A percentile compares a stretch with the other conserved stretches of the same genome.
Evolutionary conservation across 192 early-diverging fungal genomes (phyloP).

Genomic region (Martensiomyces pterosporus): DNA sequence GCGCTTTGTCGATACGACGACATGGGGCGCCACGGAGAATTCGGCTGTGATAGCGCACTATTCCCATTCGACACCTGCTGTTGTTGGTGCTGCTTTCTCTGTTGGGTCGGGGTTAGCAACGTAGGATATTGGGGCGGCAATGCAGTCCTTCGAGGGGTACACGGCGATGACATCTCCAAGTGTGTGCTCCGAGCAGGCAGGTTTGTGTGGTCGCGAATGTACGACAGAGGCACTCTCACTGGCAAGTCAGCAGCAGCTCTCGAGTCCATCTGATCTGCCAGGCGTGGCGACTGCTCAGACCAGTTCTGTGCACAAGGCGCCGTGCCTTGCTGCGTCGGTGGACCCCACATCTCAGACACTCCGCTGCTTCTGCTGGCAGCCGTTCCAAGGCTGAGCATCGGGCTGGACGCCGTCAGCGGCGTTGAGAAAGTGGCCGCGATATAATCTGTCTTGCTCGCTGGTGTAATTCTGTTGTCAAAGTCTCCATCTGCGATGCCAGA

Average conservation of each 20-base stretch:
- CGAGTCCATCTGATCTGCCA: not conserved
- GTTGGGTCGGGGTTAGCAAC: too few species aligned
- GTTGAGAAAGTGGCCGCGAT: constrained; percentile 1
- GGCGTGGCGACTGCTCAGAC: not conserved
- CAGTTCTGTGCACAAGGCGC: not conserved
- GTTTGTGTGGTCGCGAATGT: constrained; percentile 4
- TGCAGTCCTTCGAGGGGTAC: too few species aligned
- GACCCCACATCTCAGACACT: too few species aligned
- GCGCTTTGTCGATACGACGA: constrained; percentile 13
- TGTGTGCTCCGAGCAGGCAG: too few species aligned
- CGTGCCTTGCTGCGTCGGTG: too few species aligned
- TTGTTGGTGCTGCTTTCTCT: not conserved
- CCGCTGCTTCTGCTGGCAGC: constrained; percentile 1
- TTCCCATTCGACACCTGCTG: too few species aligned
- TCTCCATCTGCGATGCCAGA: not conserved
- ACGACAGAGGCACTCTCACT: constrained; percentile 2
- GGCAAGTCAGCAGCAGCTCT: not conserved
- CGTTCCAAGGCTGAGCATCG: constrained; percentile 17
- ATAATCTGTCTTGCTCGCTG: too few species aligned
- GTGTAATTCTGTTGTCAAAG: not conserved
- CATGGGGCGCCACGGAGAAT: constrained; percentile 14
- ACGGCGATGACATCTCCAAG: too few species aligned
- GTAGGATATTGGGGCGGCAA: too few species aligned
- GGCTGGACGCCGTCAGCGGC: constrained; percentile 28
- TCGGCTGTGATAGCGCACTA: too few species aligned